phyloP scores from a whole-genome alignment of 2,329 filamentous ascomycete species.

The Ustilaginoidea virens region DNA sequence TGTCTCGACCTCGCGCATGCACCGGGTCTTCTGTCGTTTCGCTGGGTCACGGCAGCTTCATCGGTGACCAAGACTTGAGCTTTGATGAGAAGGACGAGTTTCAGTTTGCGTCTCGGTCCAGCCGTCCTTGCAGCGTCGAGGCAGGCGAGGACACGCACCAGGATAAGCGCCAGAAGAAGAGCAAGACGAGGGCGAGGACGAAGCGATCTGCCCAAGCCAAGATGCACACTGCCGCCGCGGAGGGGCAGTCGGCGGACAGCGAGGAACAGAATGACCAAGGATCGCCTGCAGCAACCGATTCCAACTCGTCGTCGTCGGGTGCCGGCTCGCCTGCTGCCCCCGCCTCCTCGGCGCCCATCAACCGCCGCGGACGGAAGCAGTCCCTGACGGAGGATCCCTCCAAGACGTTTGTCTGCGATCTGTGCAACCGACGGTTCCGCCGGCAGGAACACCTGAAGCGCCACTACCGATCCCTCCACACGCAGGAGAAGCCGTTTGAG shows the following conservation, averaged over 20 bases:
- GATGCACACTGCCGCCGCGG: slow-evolving; percentile 25
- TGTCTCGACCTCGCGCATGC: slow-evolving; percentile 53
- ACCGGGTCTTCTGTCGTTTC: slow-evolving; percentile 54
- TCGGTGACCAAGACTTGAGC: slow-evolving; percentile 62
- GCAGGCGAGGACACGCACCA: slow-evolving; percentile 31
- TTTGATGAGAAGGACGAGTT: slow-evolving; percentile 54
- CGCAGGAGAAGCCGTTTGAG: slow-evolving; percentile 95
- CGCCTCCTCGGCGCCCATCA: slow-evolving; percentile 47
- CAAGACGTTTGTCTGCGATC: slow-evolving; percentile 94
- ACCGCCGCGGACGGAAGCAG: slow-evolving; percentile 94
- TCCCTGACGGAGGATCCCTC: slow-evolving; percentile 93
- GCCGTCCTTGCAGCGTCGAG: slow-evolving; percentile 27
- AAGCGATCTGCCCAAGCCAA: slow-evolving; percentile 19
- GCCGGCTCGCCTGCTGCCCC: slow-evolving; percentile 28
- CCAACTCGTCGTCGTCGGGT: slow-evolving; percentile 19
- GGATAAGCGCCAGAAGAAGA: slow-evolving; percentile 42
- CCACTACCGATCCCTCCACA: slow-evolving; percentile 96
- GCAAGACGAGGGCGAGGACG: slow-evolving; percentile 26
- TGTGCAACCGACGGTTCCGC: slow-evolving; percentile 94
- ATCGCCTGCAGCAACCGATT: slow-evolving; percentile 22
- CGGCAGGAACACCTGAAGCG: slow-evolving; percentile 97
- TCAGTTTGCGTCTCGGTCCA: slow-evolving; percentile 45
- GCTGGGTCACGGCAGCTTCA: slow-evolving; percentile 62
- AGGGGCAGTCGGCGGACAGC: slow-evolving; percentile 17
- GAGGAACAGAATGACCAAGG: slow-evolving; percentile 20